These are phyloP conservation scores for Juglanconis sp. DNA, from an alignment of 2,329 filamentous ascomycete species.

Conservation along the genomic window DNA sequence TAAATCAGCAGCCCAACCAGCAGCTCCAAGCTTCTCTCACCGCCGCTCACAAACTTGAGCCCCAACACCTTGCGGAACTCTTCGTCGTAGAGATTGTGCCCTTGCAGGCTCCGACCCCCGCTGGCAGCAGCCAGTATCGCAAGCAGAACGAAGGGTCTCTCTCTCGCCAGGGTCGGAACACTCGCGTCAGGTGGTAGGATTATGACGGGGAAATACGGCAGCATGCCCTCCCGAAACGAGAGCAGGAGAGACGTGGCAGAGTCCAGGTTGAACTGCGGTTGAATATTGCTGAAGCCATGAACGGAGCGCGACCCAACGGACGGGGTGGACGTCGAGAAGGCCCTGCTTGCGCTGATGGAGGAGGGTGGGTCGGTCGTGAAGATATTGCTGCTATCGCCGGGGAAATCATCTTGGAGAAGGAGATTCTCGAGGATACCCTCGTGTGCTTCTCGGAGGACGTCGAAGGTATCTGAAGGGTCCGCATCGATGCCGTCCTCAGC, in stretches of 20 bases:
- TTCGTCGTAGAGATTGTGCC: constrained; percentile 53
- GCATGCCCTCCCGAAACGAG: constrained; percentile 40
- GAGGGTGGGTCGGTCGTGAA: constrained; percentile 18
- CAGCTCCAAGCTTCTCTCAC: constrained; percentile 55
- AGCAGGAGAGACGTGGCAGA: constrained; percentile 46
- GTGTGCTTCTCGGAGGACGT: constrained; percentile 42
- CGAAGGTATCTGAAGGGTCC: constrained; percentile 31
- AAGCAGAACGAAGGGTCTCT: constrained; percentile 51
- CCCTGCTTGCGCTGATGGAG: constrained; percentile 8
- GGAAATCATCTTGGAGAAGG: constrained; percentile 17
- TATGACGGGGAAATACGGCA: constrained; percentile 43
- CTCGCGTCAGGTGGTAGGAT: constrained; percentile 37
- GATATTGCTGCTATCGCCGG: constrained; percentile 11
- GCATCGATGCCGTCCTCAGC: constrained; percentile 32
- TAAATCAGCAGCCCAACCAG: constrained; percentile 57
- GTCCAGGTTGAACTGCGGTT: constrained; percentile 53
- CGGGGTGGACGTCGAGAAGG: constrained; percentile 27
- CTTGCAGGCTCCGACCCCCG: constrained; percentile 43
- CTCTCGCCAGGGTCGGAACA: constrained; percentile 41
- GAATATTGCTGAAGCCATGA: constrained; percentile 33
- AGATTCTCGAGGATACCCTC: constrained; percentile 36
- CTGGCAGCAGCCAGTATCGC: constrained; percentile 51
- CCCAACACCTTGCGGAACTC: constrained; percentile 57
- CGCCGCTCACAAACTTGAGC: constrained; percentile 53
- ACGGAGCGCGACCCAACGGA: constrained; percentile 31